Base-by-base conservation (phyloP, 2,329 filamentous ascomycete species). In the Neonectria coccinea region DNA sequence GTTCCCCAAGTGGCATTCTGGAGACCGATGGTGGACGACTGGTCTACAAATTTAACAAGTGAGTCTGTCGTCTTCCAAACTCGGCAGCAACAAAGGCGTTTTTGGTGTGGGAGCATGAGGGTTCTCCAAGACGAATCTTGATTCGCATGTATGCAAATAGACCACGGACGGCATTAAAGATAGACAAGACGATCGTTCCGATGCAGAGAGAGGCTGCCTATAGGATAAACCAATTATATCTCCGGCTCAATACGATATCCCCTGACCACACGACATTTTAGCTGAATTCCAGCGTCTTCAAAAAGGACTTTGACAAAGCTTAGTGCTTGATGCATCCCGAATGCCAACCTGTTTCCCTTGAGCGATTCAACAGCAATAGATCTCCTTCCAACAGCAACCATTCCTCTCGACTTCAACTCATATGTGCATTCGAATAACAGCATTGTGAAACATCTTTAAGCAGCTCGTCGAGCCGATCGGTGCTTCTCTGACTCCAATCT, bases 11-110 rank as follows among this genome's bases (percentile, higher is more conserved):
- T 89, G 86, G 86, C 84, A 91, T 78, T 78, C 72, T 2, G 91
- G 89, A 11, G 78, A 82, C 62, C 78, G 83, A 55, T 97, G 92
- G 91, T 88, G 85, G 86, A 79, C 85, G 66, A 76, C 70, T 33
- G 79, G 79, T 2, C 36, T 80, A 18, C 73, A 74, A 4, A 62
- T 80, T 31, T 80, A 69, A 67, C 20, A 1, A 36, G 20, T 36
- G 9, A 29, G 29, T 29, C 29, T 25, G 5, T 45, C 45, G 25
- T 50, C 27, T 39, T 25, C 5, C 11, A 22, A 5, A 18, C n/a
- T 33, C 39, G 41, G 41, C 11, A 10, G 5, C 9, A 45, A 56
- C 4, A 41, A 27, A 31, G 29, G n/a, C 12, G 10, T 33, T 51
- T 51, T n/a, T 33, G 18, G 29, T 33, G n/a, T 9, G 18, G 29